Evolutionary conservation across 805 yeast species (phyloP).

Genomic region (Saccharomycopsis oosterbeekiorum): DNA sequence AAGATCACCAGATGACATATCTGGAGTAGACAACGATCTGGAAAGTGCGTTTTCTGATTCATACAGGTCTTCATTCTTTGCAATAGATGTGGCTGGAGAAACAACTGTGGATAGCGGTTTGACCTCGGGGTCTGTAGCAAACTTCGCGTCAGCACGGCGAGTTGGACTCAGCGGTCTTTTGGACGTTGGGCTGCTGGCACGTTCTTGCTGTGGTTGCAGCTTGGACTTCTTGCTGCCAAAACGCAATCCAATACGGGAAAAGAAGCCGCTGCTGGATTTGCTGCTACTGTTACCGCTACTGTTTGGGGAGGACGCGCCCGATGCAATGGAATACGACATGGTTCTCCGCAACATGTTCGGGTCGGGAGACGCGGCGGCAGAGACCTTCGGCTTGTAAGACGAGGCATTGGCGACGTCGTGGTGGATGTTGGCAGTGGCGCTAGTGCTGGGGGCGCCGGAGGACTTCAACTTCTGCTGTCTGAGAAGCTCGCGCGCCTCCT

Average conservation of each 20-base stretch:
- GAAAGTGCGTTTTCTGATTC: neutral
- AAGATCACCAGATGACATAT: constrained; percentile 19
- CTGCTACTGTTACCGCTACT: neutral
- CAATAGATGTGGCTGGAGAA: neutral
- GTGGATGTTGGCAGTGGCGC: neutral
- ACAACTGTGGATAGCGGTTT: neutral
- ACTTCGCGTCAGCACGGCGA: neutral
- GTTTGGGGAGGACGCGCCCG: neutral
- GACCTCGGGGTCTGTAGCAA: neutral
- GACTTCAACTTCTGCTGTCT: neutral
- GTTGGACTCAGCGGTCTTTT: neutral
- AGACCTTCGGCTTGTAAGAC: neutral
- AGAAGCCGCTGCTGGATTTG: constrained; percentile 3
- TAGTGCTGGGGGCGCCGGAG: neutral
- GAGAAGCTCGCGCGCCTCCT: neutral
- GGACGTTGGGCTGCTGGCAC: neutral
- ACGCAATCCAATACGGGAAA: constrained; percentile 10
- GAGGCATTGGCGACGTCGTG: neutral
- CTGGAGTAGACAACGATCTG: constrained; percentile 7
- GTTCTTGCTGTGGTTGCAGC: neutral
- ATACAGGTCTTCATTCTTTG: too few relatives aligned
- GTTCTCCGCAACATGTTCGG: constrained; percentile 6
- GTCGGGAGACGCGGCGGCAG: neutral
- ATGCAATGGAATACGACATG: constrained; percentile 5
- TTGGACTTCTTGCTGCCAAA: constrained; percentile 7